Evolutionary conservation across 2,329 filamentous ascomycete genomes (phyloP).

Genomic region (Didymella exigua): DNA sequence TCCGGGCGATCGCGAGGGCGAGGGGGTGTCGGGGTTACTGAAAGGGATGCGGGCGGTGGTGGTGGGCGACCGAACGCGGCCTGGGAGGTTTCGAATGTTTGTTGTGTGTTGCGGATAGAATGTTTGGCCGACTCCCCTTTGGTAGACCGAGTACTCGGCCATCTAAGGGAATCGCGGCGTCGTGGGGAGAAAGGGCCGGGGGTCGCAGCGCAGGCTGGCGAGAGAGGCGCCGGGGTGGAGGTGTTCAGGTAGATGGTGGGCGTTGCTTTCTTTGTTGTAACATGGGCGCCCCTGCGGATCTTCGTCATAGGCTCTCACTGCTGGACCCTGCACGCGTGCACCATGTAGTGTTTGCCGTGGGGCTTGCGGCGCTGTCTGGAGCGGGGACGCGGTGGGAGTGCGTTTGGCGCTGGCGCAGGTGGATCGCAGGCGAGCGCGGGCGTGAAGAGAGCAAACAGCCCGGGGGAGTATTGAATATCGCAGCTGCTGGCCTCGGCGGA

Average conservation of each 20-base stretch:
- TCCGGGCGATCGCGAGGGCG: conserved; percentile 63
- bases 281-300: conserved; percentile 51
- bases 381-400: conserved; percentile 27
- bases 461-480: conserved; percentile 27
- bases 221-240: conserved; percentile 30
- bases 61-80: conserved; percentile 56
- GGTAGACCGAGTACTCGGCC: conserved; percentile 70
- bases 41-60: conserved; percentile 52
- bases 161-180: conserved; percentile 58
- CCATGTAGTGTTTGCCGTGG: conserved; percentile 29
- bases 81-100: conserved; percentile 53
- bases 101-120: conserved; percentile 62
- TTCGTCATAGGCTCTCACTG: conserved; percentile 44
- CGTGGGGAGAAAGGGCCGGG: conserved; percentile 33
- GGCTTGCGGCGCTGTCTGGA: conserved; percentile 4
- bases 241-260: conserved; percentile 50
- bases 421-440: conserved; percentile 3
- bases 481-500: conserved; percentile 20
- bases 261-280: conserved; percentile 56
- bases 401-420: conserved; percentile 12
- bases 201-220: conserved; percentile 39
- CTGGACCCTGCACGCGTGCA: conserved; percentile 32
- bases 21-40: conserved; percentile 58
- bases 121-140: conserved; percentile 65
- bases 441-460: conserved; percentile 10